These are phyloP conservation scores for Dendrostoma leiphaemia DNA, from an alignment of 2,329 filamentous ascomycete species.

Conservation along the genomic window DNA sequence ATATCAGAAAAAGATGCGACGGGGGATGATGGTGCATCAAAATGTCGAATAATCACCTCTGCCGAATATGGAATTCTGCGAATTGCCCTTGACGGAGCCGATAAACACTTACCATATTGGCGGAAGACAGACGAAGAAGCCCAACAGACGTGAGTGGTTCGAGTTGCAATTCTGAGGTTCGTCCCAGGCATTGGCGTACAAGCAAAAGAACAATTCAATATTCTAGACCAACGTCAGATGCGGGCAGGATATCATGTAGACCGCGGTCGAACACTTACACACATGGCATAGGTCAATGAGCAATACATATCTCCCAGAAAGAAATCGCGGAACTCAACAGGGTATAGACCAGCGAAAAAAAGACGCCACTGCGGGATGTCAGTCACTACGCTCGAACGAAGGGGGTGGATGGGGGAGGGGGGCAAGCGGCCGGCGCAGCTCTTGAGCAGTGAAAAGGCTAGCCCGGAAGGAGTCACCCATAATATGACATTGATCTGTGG, in stretches of 20 bases:
- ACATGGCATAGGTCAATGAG: slow-evolving; percentile 85
- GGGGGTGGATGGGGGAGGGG: too few species aligned
- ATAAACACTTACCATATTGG: slow-evolving; percentile 49
- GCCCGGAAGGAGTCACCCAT: too few species aligned
- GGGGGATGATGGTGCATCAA: too few species aligned
- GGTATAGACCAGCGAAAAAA: slow-evolving; percentile 80
- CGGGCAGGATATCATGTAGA: too few species aligned
- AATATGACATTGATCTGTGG: too few species aligned
- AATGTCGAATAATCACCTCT: too few species aligned
- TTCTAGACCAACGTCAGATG: slow-evolving; percentile 53
- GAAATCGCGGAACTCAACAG: slow-evolving; percentile 96
- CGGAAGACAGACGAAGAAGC: slow-evolving; percentile 81
- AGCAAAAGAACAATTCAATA: slow-evolving; percentile 88
- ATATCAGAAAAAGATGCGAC: too few species aligned
- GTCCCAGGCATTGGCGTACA: slow-evolving; percentile 79
- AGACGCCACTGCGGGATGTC: slow-evolving; percentile 69
- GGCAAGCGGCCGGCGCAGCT: too few species aligned
- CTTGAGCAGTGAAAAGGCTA: too few species aligned
- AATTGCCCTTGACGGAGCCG: neutral
- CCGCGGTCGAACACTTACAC: slow-evolving; percentile 59
- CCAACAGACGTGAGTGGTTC: slow-evolving; percentile 74
- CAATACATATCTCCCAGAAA: slow-evolving; percentile 98
- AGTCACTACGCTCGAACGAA: neutral
- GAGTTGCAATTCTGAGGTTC: slow-evolving; percentile 80
- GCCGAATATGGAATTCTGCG: neutral